Evolutionary conservation across 2,329 filamentous ascomycete species (phyloP).

Genomic region (Pseudonectria foliicola): DNA sequence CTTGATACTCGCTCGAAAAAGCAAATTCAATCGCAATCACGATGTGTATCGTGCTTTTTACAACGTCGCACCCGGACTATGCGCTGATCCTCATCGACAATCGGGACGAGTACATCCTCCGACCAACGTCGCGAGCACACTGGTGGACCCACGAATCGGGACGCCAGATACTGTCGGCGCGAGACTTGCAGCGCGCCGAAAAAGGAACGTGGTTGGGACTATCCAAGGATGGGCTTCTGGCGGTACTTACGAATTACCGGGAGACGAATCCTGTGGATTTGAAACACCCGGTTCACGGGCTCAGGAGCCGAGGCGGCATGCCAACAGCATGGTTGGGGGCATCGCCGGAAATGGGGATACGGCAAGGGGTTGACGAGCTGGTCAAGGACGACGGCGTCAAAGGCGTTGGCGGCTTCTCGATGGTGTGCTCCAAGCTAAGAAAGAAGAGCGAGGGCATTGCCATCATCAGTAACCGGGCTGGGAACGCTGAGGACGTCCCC

Average conservation of each 20-base stretch:
- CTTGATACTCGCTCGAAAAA: slow-evolving; percentile 2
- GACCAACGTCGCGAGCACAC: slow-evolving; percentile 56
- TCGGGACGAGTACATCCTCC: slow-evolving; percentile 64
- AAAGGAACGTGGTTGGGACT: slow-evolving; percentile 62
- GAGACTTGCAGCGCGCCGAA: slow-evolving; percentile 55
- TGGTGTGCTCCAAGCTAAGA: slow-evolving; percentile 56
- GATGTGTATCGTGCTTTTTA: slow-evolving; percentile 75
- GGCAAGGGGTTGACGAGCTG: slow-evolving; percentile 44
- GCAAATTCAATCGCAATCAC: slow-evolving; percentile 1
- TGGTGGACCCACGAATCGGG: slow-evolving; percentile 51
- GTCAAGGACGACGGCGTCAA: slow-evolving; percentile 46
- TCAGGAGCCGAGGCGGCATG: slow-evolving; percentile 55
- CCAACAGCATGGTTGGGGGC: slow-evolving; percentile 55
- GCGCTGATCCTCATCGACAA: slow-evolving; percentile 71
- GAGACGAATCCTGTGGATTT: slow-evolving; percentile 45
- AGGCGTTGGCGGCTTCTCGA: slow-evolving; percentile 59
- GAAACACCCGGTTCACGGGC: slow-evolving; percentile 45
- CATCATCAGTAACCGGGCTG: slow-evolving; percentile 56
- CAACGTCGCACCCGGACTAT: slow-evolving; percentile 69
- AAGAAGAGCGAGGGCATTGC: slow-evolving; percentile 45
- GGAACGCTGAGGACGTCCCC: slow-evolving; percentile 46
- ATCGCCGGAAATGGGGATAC: slow-evolving; percentile 38
- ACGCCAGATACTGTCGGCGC: slow-evolving; percentile 47
- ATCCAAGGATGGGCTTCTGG: slow-evolving; percentile 51
- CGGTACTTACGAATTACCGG: slow-evolving; percentile 60